Evolutionary conservation across 2,329 filamentous ascomycete species (phyloP), one percentile per base, ranked within the genome.

Genomic region (Pseudopithomyces chartarum): DNA sequence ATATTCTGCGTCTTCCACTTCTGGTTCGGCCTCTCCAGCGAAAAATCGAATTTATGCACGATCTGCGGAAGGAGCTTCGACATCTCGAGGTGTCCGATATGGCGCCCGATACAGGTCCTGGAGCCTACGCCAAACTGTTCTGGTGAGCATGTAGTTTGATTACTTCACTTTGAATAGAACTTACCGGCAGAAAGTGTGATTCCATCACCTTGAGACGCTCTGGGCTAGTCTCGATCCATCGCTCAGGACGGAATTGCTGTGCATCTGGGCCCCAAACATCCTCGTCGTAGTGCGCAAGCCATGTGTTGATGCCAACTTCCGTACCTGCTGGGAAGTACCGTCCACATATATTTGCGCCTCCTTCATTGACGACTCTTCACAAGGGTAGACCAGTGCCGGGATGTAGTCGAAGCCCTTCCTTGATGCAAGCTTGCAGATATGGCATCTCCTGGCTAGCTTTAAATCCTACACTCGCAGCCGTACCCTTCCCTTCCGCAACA

Each of bases 381-480:
- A 70, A 54, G 15, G 63, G 64, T 12, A 68, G 52, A 2, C 66
- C 67, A 22, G 62, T 65, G 1, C 61, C 64, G 1, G 69, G 66
- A 52, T 70, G 64, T 46, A 70, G 50, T 13, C 69, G 40, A 11
- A 71, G 52, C 19, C 59, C 66, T 54, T 71, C 69, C 29, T 68
- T 68, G 32, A 71, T 64, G 12, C 63, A 62, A 10, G 69, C 69
- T 33, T 73, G 65, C 0, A 71, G 62, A 47, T 71, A 71, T 2
- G 66, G 65, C 65, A 70, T 68, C n/a, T 66, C 57, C 47, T 68
- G 67, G 13, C 55, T 58, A 17, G 64, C 61, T 54, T 64, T 57
- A 60, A 66, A 63, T 15, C 62, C 57, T 15, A 65, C 52, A 4
- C 54, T 53, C 5, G 51, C n/a, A 15, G 38, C 34, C 4, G 6